phyloP scores from a whole-genome alignment of 768 basidiomycete species.

The Floccularia luteovirens region DNA sequence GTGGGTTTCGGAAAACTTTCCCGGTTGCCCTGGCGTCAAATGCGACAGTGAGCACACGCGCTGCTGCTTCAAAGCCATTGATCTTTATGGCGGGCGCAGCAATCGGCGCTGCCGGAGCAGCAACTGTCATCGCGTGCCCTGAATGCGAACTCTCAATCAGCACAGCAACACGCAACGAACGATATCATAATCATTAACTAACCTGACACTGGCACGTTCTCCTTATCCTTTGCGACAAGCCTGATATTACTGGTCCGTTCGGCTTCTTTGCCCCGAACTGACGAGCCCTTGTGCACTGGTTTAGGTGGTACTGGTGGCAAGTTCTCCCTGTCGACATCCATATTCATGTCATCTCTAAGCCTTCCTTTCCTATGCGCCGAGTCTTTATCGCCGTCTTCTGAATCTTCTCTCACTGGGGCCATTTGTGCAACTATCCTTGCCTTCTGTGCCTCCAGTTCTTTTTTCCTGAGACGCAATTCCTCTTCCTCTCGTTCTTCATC shows the following conservation, averaged over 20 bases:
- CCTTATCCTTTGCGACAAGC: conserved; percentile 10
- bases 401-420: conserved; percentile 55
- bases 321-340: conserved; percentile 21
- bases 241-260: conserved; percentile 1
- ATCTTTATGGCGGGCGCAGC: conserved; percentile 13
- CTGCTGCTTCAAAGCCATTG: conserved; percentile 64
- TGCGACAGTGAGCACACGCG: conserved; percentile 40
- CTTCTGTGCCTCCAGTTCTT: conserved; percentile 87
- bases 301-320: conserved; percentile 12
- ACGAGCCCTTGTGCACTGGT: conserved; percentile 1
- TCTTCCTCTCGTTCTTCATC: conserved; percentile 24
- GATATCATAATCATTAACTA: too few relatives aligned
- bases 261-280: conserved; percentile 1
- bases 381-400: conserved; percentile 20
- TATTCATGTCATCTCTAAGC: conserved; percentile 14
- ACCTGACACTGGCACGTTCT: conserved; percentile 10
- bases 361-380: conserved; percentile 21
- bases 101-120: conserved; percentile 9
- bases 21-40: conserved; percentile 64
- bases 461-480: conserved; percentile 35
- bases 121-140: conserved; percentile 3
- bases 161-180: conserved; percentile 3
- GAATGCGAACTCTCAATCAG: conserved; percentile 4
- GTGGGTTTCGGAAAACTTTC: conserved; percentile 59
- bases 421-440: conserved; percentile 92